These are phyloP conservation scores for Helianthus tuberosus DNA, from an alignment of 129 eudicot species.

Conservation along the genomic window DNA sequence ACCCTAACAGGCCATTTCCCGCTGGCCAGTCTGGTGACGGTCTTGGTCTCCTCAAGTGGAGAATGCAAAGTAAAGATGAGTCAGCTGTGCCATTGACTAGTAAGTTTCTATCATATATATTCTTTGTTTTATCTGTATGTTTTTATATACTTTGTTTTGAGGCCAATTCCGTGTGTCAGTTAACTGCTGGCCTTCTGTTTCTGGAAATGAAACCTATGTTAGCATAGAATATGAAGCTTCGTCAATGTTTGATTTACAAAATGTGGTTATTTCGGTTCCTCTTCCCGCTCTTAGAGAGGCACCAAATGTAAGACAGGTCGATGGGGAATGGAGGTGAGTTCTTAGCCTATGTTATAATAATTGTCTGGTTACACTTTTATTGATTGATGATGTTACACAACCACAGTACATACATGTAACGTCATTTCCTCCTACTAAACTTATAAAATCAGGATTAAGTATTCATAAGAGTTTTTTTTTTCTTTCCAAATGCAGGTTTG, in stretches of 20 bases:
- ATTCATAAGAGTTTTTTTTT: slow-evolving; percentile 5
- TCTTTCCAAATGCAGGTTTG: slow-evolving; percentile 56
- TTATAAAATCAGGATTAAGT: not conserved
- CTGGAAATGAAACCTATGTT: slow-evolving; percentile 96
- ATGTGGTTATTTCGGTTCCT: slow-evolving; percentile 91
- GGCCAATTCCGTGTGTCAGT: slow-evolving; percentile 44
- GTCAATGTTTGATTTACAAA: slow-evolving; percentile 76
- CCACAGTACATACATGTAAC: not conserved
- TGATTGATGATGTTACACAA: not conserved
- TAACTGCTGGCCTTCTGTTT: slow-evolving; percentile 97
- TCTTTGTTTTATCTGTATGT: slow-evolving; percentile 1
- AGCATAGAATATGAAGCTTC: slow-evolving; percentile 91
- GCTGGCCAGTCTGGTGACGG: slow-evolving; percentile 81
- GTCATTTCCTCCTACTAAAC: not conserved
- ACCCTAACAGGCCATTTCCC: slow-evolving; percentile 90
- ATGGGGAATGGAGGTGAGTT: slow-evolving; percentile 94
- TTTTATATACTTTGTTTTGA: slow-evolving; percentile 3
- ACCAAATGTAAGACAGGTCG: slow-evolving; percentile 85
- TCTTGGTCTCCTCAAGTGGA: slow-evolving; percentile 84
- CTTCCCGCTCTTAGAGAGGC: slow-evolving; percentile 80
- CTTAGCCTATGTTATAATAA: slow-evolving; percentile 20
- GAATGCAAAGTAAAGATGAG: slow-evolving; percentile 93
- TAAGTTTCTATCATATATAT: slow-evolving; percentile 35
- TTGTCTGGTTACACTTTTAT: not conserved
- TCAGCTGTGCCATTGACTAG: slow-evolving; percentile 78